Conservation (phyloP, 345 rosid species). For the Citrus cavaleriei region DNA sequence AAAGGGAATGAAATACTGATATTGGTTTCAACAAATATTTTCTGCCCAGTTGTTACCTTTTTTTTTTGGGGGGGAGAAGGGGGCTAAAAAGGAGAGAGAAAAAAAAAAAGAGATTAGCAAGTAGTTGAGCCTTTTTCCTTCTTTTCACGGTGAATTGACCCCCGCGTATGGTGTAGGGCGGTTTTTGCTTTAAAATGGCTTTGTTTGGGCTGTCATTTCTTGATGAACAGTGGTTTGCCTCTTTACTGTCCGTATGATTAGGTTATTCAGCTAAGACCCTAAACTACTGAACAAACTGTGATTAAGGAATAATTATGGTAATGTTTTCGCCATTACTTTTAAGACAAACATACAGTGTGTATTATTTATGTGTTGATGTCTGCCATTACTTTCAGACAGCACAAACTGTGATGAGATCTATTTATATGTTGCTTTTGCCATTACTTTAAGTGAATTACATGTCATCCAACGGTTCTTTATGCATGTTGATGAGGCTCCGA, state of each 20-base stretch:
- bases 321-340: not conserved
- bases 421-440: not conserved
- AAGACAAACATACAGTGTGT: not conserved
- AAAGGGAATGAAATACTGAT: not conserved
- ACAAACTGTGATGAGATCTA: not conserved
- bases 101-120: too few relatives aligned
- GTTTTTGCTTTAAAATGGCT: too few relatives aligned
- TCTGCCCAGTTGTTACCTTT: not conserved
- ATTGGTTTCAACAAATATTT: not conserved
- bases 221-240: not conserved
- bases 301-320: not conserved
- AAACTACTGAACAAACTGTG: not conserved
- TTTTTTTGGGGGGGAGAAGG: too few relatives aligned
- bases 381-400: not conserved
- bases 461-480: not conserved
- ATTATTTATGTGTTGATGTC: not conserved
- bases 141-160: too few relatives aligned
- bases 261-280: not conserved
- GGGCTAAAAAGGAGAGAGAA: too few relatives aligned
- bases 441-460: not conserved
- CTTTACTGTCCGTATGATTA: not conserved
- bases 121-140: too few relatives aligned
- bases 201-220: not conserved
- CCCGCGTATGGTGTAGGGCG: accelerated
- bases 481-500: not conserved